A percentile compares a stretch with the other conserved stretches of the same genome.
phyloP scores from a whole-genome alignment of 495 filamentous ascomycete species.

The Hypoxylon rickii region DNA sequence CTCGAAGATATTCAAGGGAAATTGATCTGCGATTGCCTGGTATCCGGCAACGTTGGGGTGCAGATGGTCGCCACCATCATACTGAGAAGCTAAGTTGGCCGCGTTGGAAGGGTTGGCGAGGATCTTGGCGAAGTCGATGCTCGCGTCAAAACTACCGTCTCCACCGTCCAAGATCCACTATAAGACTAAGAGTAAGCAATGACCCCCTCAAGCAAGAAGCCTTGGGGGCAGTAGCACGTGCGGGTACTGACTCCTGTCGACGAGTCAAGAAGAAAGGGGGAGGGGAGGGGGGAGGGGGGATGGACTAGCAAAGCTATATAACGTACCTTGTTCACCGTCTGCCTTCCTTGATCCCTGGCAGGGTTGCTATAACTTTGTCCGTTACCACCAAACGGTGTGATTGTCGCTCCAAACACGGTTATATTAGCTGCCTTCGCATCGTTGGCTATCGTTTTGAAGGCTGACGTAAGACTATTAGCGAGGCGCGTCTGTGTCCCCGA shows the following conservation, averaged over 20 bases:
- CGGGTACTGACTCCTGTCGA: no score
- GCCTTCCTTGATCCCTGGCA: conserved; percentile 59
- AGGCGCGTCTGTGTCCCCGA: conserved; percentile 53
- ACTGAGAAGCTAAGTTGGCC: conserved; percentile 52
- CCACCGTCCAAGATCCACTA: conserved; percentile 64
- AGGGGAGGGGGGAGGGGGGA: no score
- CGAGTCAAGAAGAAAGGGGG: no score
- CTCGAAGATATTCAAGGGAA: conserved; percentile 62
- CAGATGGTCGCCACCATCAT: conserved; percentile 70
- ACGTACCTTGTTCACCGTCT: conserved; percentile 64
- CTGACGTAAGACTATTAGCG: conserved; percentile 55
- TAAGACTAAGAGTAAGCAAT: no score
- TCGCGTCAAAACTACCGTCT: conserved; percentile 56
- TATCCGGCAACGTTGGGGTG: conserved; percentile 72
- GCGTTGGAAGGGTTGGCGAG: conserved; percentile 56
- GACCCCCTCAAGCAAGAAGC: no score
- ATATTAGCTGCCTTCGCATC: conserved; percentile 62
- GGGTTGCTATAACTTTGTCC: conserved; percentile 59
- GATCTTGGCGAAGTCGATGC: conserved; percentile 67
- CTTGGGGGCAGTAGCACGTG: no score
- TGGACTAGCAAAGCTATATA: no score
- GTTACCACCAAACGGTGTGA: conserved; percentile 66
- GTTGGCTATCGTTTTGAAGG: conserved; percentile 61
- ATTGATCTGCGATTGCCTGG: conserved; percentile 63
- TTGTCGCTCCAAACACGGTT: conserved; percentile 65